Percentiles rank a stretch among this genome's conserved stretches.
These are phyloP conservation scores for Punica granatum DNA, from an alignment of 345 rosid genomes.

Conservation along the genomic window DNA sequence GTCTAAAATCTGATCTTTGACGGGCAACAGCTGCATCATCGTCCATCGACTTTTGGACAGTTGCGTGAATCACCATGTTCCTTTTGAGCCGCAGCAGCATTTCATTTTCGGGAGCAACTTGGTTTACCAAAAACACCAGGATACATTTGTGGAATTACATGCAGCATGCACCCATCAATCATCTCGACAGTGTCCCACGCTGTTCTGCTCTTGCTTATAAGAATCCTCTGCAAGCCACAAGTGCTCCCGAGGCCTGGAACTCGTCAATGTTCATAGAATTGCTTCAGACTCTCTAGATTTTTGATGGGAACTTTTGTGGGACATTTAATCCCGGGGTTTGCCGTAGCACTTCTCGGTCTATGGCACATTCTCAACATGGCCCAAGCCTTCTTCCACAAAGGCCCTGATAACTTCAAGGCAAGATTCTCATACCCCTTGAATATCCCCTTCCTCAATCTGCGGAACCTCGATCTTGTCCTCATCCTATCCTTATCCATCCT, in stretches of 20 bases:
- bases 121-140: not conserved
- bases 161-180: conserved; percentile 41
- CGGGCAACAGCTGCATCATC: not conserved
- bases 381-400: conserved; percentile 51
- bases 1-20: not conserved
- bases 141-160: conserved; percentile 45
- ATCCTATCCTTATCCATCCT: conserved; percentile 49
- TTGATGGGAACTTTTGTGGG: conserved; percentile 65
- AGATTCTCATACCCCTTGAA: conserved; percentile 52
- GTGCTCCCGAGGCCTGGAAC: not conserved
- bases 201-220: conserved; percentile 4
- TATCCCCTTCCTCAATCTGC: conserved; percentile 29
- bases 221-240: conserved; percentile 1
- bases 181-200: conserved; percentile 12
- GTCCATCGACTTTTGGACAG: not conserved
- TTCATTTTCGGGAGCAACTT: not conserved
- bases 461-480: conserved; percentile 50
- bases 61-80: not conserved
- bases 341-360: conserved; percentile 60
- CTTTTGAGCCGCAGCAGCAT: not conserved
- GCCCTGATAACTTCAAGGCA: conserved; percentile 34
- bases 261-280: not conserved
- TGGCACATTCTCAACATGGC: conserved; percentile 72
- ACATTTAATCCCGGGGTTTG: conserved; percentile 66
- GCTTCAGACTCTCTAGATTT: not conserved